A percentile compares a stretch with the other conserved stretches of the same genome.
Conservation (phyloP, 371 early-diverging fungal species). For the Dinochytrium kinnereticum region DNA sequence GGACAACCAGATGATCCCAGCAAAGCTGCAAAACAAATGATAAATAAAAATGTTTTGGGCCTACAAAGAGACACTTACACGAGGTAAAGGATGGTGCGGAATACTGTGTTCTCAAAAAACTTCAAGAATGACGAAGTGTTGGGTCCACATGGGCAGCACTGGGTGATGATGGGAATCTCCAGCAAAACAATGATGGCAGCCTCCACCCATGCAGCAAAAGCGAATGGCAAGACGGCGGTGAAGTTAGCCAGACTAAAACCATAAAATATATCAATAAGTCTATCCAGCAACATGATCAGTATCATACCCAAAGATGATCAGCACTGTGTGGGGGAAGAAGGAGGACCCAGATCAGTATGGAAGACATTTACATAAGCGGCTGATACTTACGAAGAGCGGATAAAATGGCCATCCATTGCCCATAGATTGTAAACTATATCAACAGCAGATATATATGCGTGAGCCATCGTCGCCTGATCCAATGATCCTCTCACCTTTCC, state of each 20-base stretch:
- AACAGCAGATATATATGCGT: neutral
- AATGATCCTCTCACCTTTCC: slow-evolving; percentile 2
- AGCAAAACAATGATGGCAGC: slow-evolving; percentile 15
- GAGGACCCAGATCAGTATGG: neutral
- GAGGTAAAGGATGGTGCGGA: slow-evolving; percentile 15
- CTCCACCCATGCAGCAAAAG: slow-evolving; percentile 5
- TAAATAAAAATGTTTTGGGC: neutral
- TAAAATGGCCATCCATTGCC: slow-evolving; percentile 15
- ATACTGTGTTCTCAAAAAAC: slow-evolving; percentile 20
- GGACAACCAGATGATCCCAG: slow-evolving; percentile 13
- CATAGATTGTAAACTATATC: slow-evolving; percentile 6
- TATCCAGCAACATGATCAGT: neutral
- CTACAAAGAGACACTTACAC: neutral
- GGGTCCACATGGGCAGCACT: slow-evolving; percentile 15
- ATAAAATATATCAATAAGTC: neutral
- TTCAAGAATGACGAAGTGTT: neutral
- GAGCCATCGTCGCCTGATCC: neutral
- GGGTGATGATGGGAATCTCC: slow-evolving; percentile 20
- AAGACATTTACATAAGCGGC: no score
- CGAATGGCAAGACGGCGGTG: slow-evolving; percentile 9
- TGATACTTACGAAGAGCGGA: slow-evolving; percentile 9
- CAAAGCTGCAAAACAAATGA: neutral
- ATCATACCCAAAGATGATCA: slow-evolving; percentile 17
- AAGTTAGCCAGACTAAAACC: slow-evolving; percentile 5
- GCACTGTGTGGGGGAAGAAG: neutral